Conservation (phyloP, 257 asterid genomes). For the Solanum chiquidenum region DNA sequence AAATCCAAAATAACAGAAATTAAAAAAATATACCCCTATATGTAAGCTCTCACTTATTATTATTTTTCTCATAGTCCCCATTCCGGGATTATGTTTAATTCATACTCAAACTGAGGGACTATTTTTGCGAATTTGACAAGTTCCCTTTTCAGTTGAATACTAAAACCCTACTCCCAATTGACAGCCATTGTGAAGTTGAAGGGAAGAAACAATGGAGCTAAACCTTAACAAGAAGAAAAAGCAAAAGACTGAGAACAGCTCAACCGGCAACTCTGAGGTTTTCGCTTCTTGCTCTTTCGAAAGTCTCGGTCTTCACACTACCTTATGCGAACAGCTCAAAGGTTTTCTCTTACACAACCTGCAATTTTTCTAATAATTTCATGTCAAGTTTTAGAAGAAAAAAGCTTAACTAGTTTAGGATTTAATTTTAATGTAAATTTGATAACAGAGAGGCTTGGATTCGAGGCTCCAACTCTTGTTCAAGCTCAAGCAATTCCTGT, state of each 20-base stretch:
- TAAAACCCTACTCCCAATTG: background rate
- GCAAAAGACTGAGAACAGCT: background rate
- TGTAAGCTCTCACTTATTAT: background rate
- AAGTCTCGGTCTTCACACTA: constrained; percentile 77
- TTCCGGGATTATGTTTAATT: background rate
- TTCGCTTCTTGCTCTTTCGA: constrained; percentile 80
- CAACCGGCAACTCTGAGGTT: constrained; percentile 27
- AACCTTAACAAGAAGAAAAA: background rate
- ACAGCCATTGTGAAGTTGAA: background rate
- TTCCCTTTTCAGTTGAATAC: background rate
- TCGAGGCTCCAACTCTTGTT: constrained; percentile 73
- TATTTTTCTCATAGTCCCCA: background rate
- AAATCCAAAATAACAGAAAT: background rate
- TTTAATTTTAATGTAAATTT: background rate
- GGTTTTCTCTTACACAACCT: constrained; percentile 19
- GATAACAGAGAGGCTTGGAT: constrained; percentile 67
- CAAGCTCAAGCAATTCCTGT: constrained; percentile 93
- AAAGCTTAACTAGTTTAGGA: background rate
- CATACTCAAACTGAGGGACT: background rate
- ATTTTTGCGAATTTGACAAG: background rate
- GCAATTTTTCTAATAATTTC: background rate
- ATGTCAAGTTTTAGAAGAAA: background rate
- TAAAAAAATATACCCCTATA: too few relatives aligned
- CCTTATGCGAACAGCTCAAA: constrained; percentile 77
- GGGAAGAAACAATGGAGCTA: constrained; percentile 5